Evolutionary conservation across 2,329 filamentous ascomycete genomes (phyloP).

Genomic region (Biscogniauxia marginata): DNA sequence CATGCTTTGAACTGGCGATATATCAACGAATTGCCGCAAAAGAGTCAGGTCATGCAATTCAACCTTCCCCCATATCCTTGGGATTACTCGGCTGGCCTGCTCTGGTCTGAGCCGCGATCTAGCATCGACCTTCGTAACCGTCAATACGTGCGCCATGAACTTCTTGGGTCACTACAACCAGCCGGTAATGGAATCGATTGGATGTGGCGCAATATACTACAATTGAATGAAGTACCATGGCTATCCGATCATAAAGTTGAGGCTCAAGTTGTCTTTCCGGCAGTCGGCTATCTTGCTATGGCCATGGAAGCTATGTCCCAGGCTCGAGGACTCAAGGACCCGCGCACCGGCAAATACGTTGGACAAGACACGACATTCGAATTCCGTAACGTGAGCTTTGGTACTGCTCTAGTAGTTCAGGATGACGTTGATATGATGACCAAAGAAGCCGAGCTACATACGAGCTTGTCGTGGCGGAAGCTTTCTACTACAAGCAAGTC

Average conservation of each 20-base stretch:
- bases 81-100: conserved; percentile 29
- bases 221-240: conserved; percentile 16
- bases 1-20: conserved; percentile 4
- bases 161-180: not conserved
- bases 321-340: not conserved
- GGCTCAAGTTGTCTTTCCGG: conserved; percentile 18
- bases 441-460: conserved; percentile 10
- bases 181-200: conserved; percentile 16
- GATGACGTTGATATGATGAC: not conserved
- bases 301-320: conserved; percentile 19
- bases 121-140: conserved; percentile 14
- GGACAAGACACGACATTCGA: not conserved
- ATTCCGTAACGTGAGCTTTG: conserved; percentile 7
- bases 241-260: conserved; percentile 21
- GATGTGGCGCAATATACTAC: conserved; percentile 18
- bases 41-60: not conserved
- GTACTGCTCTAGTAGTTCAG: not conserved
- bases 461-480: conserved; percentile 2
- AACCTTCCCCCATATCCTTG: conserved; percentile 37
- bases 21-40: conserved; percentile 1
- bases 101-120: conserved; percentile 12
- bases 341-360: not conserved
- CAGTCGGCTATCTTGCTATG: conserved; percentile 16
- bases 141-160: not conserved
- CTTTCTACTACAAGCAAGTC: conserved; percentile 2